phyloP scores from a whole-genome alignment of 2,329 filamentous ascomycete genomes.

The Berkeleyomyces rouxiae region DNA sequence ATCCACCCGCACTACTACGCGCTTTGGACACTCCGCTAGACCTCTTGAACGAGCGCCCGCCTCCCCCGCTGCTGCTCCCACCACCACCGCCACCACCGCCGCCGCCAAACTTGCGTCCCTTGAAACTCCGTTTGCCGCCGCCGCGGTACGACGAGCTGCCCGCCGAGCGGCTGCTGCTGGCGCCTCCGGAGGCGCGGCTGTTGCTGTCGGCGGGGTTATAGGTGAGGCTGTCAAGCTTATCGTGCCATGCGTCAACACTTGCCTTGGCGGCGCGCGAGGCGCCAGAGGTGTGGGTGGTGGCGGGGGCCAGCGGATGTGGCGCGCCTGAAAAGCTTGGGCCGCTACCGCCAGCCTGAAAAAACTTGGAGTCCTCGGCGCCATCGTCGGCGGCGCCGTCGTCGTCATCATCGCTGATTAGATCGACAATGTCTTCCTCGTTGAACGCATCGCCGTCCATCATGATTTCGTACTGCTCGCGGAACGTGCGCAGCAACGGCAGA shows the following conservation, averaged over 20 bases:
- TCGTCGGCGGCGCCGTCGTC: slow-evolving; percentile 23
- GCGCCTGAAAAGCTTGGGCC: not conserved
- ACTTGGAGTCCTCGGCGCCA: slow-evolving; percentile 29
- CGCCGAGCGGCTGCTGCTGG: not conserved
- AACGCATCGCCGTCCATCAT: slow-evolving; percentile 26
- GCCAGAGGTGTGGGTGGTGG: slow-evolving; percentile 16
- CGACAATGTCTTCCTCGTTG: slow-evolving; percentile 30
- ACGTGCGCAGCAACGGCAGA: slow-evolving; percentile 37
- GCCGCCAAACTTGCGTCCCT: not conserved
- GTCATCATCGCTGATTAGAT: slow-evolving; percentile 34
- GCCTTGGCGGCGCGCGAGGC: slow-evolving; percentile 9
- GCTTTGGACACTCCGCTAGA: not conserved
- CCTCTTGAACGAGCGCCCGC: not conserved
- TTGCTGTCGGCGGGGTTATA: not conserved
- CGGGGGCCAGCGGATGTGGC: not conserved
- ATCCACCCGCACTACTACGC: not conserved
- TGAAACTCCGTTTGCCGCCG: not conserved
- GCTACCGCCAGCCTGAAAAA: slow-evolving; percentile 23
- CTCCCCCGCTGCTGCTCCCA: not conserved
- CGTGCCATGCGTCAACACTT: slow-evolving; percentile 2
- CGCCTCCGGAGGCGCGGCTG: not conserved
- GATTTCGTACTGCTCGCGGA: slow-evolving; percentile 30
- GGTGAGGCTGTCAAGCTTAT: slow-evolving; percentile 3
- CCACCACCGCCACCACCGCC: not conserved
- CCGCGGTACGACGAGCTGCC: not conserved